phyloP scores from a whole-genome alignment of 2,329 filamentous ascomycete species.

The Herpomyces periplanetae region DNA sequence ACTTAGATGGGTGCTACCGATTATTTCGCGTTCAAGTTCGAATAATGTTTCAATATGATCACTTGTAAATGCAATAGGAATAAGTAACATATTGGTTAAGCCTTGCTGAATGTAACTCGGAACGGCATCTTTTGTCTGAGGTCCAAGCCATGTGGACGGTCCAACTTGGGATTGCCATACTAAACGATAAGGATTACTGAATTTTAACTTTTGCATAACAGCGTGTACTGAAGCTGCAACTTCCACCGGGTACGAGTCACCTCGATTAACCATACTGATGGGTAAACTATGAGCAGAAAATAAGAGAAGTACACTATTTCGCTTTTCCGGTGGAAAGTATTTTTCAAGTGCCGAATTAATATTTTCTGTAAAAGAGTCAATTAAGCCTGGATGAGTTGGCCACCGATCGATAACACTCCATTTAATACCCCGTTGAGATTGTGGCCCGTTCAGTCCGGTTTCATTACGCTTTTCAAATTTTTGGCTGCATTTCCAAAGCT shows the following conservation, averaged over 20 bases:
- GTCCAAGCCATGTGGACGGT: conserved; percentile 70
- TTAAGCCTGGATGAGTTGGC: conserved; percentile 59
- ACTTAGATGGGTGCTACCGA: conserved; percentile 40
- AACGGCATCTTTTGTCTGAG: conserved; percentile 61
- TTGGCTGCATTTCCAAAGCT: conserved; percentile 87
- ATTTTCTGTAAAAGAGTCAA: conserved; percentile 68
- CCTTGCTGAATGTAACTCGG: conserved; percentile 61
- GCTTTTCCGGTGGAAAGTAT: conserved; percentile 42
- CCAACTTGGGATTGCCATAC: conserved; percentile 97
- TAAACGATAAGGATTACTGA: conserved; percentile 60
- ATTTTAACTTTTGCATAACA: conserved; percentile 64
- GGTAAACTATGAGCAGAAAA: conserved; percentile 87
- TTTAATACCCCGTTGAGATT: no score
- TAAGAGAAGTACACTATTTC: conserved; percentile 42
- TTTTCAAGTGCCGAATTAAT: conserved; percentile 49
- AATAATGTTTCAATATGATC: conserved; percentile 93
- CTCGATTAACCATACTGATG: conserved; percentile 85
- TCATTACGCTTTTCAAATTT: conserved; percentile 35
- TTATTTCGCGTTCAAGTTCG: conserved; percentile 76
- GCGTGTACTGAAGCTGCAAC: conserved; percentile 83
- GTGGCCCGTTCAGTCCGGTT: no score
- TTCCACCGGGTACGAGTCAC: conserved; percentile 77
- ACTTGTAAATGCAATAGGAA: conserved; percentile 91
- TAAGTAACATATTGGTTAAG: conserved; percentile 55
- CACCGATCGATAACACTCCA: conserved; percentile 97